Conservation (phyloP, 2,329 filamentous ascomycete species). For the Tolypocladium ovalisporum region DNA sequence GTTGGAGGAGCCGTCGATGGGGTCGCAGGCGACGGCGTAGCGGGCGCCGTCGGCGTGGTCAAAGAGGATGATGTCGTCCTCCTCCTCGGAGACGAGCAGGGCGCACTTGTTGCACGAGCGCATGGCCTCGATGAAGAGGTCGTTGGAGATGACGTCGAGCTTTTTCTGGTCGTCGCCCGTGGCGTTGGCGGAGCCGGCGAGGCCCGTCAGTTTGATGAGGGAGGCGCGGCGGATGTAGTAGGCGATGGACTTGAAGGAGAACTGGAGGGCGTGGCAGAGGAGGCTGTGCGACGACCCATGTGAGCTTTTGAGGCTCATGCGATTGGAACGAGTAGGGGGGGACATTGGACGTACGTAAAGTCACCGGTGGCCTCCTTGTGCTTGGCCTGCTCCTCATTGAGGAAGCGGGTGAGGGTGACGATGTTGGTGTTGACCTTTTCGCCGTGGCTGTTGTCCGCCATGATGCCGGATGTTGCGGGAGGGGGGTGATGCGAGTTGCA, state of each 20-base stretch:
- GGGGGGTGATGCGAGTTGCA: not conserved
- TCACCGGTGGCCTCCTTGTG: slow-evolving; percentile 93
- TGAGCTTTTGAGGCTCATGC: no score
- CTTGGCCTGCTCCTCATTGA: slow-evolving; percentile 92
- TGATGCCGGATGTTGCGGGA: slow-evolving; percentile 12
- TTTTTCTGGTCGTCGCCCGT: slow-evolving; percentile 99
- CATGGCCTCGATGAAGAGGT: slow-evolving; percentile 95
- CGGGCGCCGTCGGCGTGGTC: slow-evolving; percentile 62
- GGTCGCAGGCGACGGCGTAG: slow-evolving; percentile 94
- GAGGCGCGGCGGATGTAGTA: slow-evolving; percentile 97
- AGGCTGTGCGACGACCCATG: slow-evolving; percentile 43
- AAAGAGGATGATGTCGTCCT: slow-evolving; percentile 87
- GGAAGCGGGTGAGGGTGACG: slow-evolving; percentile 85
- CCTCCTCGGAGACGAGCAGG: slow-evolving; percentile 93
- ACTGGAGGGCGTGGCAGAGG: slow-evolving; percentile 94
- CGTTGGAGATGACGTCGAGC: slow-evolving; percentile 97
- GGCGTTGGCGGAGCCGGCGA: slow-evolving; percentile 87
- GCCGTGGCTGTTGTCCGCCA: slow-evolving; percentile 29
- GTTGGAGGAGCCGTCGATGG: slow-evolving; percentile 96
- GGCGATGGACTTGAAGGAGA: slow-evolving; percentile 98
- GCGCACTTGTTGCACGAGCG: slow-evolving; percentile 81
- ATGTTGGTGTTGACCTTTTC: slow-evolving; percentile 95
- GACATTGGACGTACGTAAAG: slow-evolving; percentile 65
- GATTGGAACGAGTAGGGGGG: not conserved
- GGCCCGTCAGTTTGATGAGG: slow-evolving; percentile 87